Conservation (phyloP, 176 grass and related monocot genomes). For the Neostapfia colusana region DNA sequence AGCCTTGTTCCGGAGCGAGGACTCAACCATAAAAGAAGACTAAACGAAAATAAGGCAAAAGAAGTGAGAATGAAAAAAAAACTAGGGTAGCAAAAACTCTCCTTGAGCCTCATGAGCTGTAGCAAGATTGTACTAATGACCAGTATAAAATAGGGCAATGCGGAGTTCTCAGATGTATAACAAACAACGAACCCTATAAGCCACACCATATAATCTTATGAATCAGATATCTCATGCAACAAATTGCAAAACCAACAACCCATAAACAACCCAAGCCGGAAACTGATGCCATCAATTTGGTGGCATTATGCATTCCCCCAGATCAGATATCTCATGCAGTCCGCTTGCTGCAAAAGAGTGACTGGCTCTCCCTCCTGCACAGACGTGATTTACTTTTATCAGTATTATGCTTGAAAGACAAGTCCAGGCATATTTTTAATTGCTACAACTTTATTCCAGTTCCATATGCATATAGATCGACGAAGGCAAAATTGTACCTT, state of each 20-base stretch:
- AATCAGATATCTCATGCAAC: slow-evolving; percentile 16
- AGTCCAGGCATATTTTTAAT: too few species aligned
- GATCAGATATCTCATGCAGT: slow-evolving; percentile 41
- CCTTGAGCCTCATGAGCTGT: not conserved
- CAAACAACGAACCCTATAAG: slow-evolving; percentile 40
- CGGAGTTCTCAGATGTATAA: not conserved
- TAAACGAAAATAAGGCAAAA: too few species aligned
- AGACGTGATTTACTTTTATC: slow-evolving; percentile 29
- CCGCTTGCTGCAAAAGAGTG: slow-evolving; percentile 58
- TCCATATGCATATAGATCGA: not conserved
- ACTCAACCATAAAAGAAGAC: too few species aligned
- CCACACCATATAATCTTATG: slow-evolving; percentile 42
- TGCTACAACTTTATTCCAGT: not conserved
- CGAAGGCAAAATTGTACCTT: slow-evolving; percentile 3
- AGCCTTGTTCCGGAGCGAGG: too few species aligned
- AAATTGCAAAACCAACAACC: slow-evolving; percentile 47
- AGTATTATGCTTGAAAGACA: slow-evolving; percentile 35
- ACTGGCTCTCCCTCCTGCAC: slow-evolving; percentile 59
- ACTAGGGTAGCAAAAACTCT: too few species aligned
- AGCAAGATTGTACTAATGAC: not conserved
- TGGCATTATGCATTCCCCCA: slow-evolving; percentile 47
- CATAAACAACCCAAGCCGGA: slow-evolving; percentile 45
- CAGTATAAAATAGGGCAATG: too few species aligned
- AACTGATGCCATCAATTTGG: slow-evolving; percentile 59
- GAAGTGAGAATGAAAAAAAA: too few species aligned